These are phyloP conservation scores for Penicillium sp. DNA, from an alignment of 2,329 filamentous ascomycete species.

Conservation along the genomic window DNA sequence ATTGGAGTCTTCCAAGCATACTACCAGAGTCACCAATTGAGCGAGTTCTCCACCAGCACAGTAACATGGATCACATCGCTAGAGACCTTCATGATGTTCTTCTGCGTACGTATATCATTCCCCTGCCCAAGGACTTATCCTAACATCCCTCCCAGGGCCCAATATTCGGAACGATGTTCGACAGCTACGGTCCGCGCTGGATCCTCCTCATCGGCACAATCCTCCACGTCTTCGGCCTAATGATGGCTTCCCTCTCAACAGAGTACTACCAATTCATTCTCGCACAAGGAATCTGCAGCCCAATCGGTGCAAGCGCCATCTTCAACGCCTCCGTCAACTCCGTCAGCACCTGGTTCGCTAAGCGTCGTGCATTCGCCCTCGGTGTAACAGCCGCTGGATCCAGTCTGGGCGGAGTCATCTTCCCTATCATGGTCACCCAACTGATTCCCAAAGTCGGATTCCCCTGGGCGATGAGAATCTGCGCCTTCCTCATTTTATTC, in stretches of 20 bases:
- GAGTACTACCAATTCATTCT: constrained; percentile 59
- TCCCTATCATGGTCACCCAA: constrained; percentile 60
- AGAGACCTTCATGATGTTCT: constrained; percentile 27
- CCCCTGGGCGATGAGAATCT: constrained; percentile 57
- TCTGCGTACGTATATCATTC: constrained; percentile 13
- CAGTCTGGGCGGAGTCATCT: constrained; percentile 57
- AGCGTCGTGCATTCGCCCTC: constrained; percentile 51
- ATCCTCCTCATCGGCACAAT: constrained; percentile 51
- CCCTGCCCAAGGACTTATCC: background rate
- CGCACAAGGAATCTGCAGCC: constrained; percentile 53
- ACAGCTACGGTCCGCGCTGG: constrained; percentile 59
- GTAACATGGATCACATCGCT: constrained; percentile 63
- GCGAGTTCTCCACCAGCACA: constrained; percentile 50
- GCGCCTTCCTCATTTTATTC: constrained; percentile 60
- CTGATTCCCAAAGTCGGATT: constrained; percentile 55
- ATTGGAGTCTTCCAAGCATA: constrained; percentile 49
- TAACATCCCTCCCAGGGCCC: constrained; percentile 43
- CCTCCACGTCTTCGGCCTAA: constrained; percentile 56
- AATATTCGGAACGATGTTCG: constrained; percentile 62
- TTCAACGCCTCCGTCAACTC: constrained; percentile 44
- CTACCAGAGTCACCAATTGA: constrained; percentile 52
- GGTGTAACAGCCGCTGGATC: constrained; percentile 55
- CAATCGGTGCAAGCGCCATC: constrained; percentile 50
- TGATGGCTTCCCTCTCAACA: constrained; percentile 55
- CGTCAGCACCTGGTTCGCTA: constrained; percentile 52